Base-by-base conservation (phyloP, 2,329 filamentous ascomycete species). In the Colletotrichum trifolii region DNA sequence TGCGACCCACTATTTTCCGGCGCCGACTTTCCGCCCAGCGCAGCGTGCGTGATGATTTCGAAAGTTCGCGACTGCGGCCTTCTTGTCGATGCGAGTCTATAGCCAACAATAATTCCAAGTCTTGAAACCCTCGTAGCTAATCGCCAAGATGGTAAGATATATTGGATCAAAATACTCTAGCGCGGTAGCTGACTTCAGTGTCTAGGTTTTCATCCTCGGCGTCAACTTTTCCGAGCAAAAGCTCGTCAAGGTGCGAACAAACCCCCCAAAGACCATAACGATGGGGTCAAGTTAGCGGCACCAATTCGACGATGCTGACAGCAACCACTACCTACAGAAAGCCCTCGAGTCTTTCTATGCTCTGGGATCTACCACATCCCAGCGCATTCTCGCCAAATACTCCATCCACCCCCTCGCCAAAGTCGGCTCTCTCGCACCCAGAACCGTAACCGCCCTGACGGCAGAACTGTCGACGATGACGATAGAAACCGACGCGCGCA, bases 401-500 rank as follows among this genome's bases (percentile, higher is more conserved):
- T 90, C 90, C 72, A 96, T 99, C 75, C 92, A 97, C 81, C 90
- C 93, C 36, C 90, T 87, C 62, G 91, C 92, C 69, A 91, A 89
- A 74, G 84, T 98, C 70, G 92, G 91, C 75, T 85, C 88, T 8
- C 81, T 99, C 17, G 85, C 88, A 48, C 88, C 90, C 65, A 89
- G 91, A 76, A 94, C 93, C 66, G 82, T 97, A 70, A 90, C 93
- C 56, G 90, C 91, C 57, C 83, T 99, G 66, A 96, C 91, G 25
- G 91, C 91, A 54, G 93, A 97, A 73, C 83, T 99, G 45, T 92
- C 93, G 13, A 90, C 89, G 59, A 94, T 99, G 93, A 97, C 91
- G 66, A 93, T 98, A 72, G 96, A 97, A 78, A 97, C 91, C 77
- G 94, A 98, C 73, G 84, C 96, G 69, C 84, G 89, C 73, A 87